Conservation (phyloP, 2,329 filamentous ascomycete genomes). For the Trichoderma breve region DNA sequence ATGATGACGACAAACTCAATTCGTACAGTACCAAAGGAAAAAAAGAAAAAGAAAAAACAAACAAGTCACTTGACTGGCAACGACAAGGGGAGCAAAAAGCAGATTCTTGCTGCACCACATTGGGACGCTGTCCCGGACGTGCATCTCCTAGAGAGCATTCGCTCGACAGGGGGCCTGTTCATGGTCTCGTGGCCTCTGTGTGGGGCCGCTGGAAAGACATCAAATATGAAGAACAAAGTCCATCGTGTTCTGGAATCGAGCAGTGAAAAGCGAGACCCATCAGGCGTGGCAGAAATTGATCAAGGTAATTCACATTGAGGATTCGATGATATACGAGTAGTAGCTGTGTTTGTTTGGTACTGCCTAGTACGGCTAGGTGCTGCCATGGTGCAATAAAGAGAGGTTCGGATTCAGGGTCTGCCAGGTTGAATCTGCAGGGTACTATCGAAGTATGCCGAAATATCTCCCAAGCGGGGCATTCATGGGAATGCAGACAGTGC, state of each 20-base stretch:
- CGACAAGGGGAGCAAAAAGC: neutral
- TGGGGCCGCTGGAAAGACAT: constrained; percentile 10
- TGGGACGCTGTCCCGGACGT: constrained; percentile 3
- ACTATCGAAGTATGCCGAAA: neutral
- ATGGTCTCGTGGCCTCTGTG: constrained; percentile 16
- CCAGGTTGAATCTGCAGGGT: neutral
- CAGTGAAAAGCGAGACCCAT: neutral
- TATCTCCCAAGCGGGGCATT: neutral
- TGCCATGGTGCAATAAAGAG: neutral
- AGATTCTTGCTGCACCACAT: constrained; percentile 2
- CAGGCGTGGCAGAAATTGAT: neutral
- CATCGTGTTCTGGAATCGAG: neutral
- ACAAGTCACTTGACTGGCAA: neutral
- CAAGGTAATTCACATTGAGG: neutral
- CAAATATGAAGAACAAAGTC: neutral
- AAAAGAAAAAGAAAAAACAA: neutral
- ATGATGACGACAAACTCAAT: neutral
- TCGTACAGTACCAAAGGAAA: neutral
- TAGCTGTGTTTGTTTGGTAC: neutral
- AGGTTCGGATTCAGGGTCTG: too few relatives aligned
- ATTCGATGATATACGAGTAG: neutral
- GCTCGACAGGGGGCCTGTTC: constrained; percentile 7
- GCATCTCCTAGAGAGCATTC: constrained; percentile 4
- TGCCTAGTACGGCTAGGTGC: neutral
- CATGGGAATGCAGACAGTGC: neutral